Conservation (phyloP, 805 yeast genomes). For the Cyberlindnera bimundalis region DNA sequence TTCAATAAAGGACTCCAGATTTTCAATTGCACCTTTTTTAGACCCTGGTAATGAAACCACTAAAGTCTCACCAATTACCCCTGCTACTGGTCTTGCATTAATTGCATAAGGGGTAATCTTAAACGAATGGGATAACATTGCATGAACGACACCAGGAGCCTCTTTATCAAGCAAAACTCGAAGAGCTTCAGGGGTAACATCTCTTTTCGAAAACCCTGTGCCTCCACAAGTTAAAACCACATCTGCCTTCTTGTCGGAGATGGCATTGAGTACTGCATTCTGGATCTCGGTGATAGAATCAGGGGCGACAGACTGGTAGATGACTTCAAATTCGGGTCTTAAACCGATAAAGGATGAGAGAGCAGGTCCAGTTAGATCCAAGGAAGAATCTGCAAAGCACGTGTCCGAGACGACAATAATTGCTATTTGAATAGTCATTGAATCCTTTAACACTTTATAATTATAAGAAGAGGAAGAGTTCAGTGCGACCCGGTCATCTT, state of each 20-base stretch:
- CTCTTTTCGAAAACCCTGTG: constrained; percentile 45
- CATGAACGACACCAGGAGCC: constrained; percentile 49
- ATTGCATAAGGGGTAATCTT: constrained; percentile 46
- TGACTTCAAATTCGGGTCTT: not conserved
- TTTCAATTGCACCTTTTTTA: constrained; percentile 46
- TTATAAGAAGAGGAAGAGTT: too few relatives aligned
- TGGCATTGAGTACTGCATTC: not conserved
- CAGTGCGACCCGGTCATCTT: too few relatives aligned
- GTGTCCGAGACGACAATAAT: constrained; percentile 8
- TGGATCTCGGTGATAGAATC: constrained; percentile 6
- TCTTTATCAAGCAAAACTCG: constrained; percentile 38
- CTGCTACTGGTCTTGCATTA: constrained; percentile 49
- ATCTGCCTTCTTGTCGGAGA: not conserved
- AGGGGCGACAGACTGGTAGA: not conserved
- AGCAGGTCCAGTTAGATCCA: constrained; percentile 6
- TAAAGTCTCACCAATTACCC: constrained; percentile 35
- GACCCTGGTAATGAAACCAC: constrained; percentile 52
- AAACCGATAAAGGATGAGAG: not conserved
- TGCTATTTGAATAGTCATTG: too few relatives aligned
- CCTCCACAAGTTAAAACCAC: constrained; percentile 50
- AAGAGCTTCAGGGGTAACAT: constrained; percentile 51
- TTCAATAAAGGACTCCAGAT: constrained; percentile 35
- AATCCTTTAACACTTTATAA: too few relatives aligned
- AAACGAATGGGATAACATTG: constrained; percentile 42
- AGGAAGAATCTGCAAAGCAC: not conserved